These are phyloP conservation scores for Metarhizium album DNA, from an alignment of 2,329 filamentous ascomycete species.

Conservation along the genomic window DNA sequence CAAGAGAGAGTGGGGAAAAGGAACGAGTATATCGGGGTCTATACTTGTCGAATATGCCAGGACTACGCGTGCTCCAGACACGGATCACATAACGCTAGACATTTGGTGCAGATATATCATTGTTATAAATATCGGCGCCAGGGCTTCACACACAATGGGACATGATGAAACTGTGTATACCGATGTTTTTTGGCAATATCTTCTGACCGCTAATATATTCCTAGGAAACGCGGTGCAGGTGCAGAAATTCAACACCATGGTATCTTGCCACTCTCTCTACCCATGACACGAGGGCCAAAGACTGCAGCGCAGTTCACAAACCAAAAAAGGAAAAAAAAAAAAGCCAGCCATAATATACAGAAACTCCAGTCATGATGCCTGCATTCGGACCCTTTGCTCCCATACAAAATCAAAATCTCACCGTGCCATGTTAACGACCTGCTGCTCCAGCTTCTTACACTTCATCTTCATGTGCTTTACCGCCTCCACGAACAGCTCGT, in stretches of 20 bases:
- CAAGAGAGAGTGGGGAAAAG: not conserved
- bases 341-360: slow-evolving; percentile 5
- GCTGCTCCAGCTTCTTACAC: slow-evolving; percentile 61
- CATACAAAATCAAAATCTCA: slow-evolving; percentile 16
- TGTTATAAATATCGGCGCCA: not conserved
- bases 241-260: slow-evolving; percentile 14
- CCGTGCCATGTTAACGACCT: slow-evolving; percentile 54
- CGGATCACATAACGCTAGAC: not conserved
- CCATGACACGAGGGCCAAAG: slow-evolving; percentile 5
- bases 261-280: slow-evolving; percentile 23
- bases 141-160: too few relatives aligned
- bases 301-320: not conserved
- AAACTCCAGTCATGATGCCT: slow-evolving; percentile 3
- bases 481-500: slow-evolving; percentile 85
- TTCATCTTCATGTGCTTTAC: slow-evolving; percentile 79
- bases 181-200: too few relatives aligned
- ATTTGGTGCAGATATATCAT: not conserved
- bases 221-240: too few relatives aligned
- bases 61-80: not conserved
- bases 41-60: not conserved
- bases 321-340: slow-evolving; percentile 12
- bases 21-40: not conserved
- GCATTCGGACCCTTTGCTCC: not conserved
- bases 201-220: too few relatives aligned
- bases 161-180: too few relatives aligned